Conservation (phyloP, 2,329 filamentous ascomycete species). For the Blumeria graminis region DNA sequence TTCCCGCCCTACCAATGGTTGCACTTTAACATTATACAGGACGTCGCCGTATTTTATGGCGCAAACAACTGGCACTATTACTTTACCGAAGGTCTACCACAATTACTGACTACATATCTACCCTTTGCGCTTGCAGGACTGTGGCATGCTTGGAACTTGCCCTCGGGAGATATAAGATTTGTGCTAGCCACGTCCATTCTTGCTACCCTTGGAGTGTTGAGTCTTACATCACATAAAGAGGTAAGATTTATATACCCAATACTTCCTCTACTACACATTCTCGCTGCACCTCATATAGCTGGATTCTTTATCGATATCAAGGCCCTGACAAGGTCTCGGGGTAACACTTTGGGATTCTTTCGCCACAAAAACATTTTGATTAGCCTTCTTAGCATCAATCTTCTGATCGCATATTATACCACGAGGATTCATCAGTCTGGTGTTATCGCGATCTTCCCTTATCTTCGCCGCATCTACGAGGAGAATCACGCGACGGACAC, state of each 20-base stretch:
- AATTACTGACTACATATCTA: slow-evolving; percentile 61
- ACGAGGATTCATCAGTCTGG: slow-evolving; percentile 60
- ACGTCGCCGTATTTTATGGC: slow-evolving; percentile 80
- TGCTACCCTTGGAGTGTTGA: slow-evolving; percentile 38
- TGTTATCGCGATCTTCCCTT: slow-evolving; percentile 46
- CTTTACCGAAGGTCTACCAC: slow-evolving; percentile 64
- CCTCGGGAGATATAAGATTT: slow-evolving; percentile 19
- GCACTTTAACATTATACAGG: slow-evolving; percentile 73
- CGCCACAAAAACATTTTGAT: slow-evolving; percentile 9
- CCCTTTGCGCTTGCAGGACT: slow-evolving; percentile 50
- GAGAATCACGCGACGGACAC: slow-evolving; percentile 21
- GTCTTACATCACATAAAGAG: slow-evolving; percentile 79
- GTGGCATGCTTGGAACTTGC: slow-evolving; percentile 19
- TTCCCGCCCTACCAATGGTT: slow-evolving; percentile 75
- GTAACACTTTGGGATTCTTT: neutral
- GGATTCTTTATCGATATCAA: slow-evolving; percentile 30
- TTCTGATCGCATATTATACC: slow-evolving; percentile 48
- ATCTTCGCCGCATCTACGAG: slow-evolving; percentile 53
- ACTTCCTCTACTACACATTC: slow-evolving; percentile 60
- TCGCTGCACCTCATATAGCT: slow-evolving; percentile 44
- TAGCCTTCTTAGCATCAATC: slow-evolving; percentile 37
- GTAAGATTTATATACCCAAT: slow-evolving; percentile 91
- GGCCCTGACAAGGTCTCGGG: neutral
- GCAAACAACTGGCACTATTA: slow-evolving; percentile 85
- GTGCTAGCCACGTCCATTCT: slow-evolving; percentile 25